Conservation (phyloP, 192 early-diverging fungal genomes). For the Chytriomyces sp. region DNA sequence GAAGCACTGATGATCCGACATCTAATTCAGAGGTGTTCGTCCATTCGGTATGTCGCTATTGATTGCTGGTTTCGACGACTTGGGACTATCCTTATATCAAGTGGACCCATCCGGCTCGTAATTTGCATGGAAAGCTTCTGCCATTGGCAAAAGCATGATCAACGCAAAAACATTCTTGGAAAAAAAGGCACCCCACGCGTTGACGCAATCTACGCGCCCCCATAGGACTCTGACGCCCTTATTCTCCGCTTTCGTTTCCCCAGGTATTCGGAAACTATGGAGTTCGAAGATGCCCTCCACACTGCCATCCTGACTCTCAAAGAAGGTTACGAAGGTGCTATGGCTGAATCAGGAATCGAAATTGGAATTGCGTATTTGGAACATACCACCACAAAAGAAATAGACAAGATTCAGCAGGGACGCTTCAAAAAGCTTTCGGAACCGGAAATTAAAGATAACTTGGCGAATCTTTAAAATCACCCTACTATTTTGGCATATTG, state of each 20-base stretch:
- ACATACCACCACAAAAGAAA: slow-evolving; percentile 58
- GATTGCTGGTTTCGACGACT: slow-evolving; percentile 92
- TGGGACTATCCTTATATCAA: slow-evolving; percentile 92
- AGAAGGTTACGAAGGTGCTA: slow-evolving; percentile 96
- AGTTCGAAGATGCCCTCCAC: slow-evolving; percentile 97
- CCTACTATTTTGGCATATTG: too few relatives aligned
- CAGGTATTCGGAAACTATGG: slow-evolving; percentile 88
- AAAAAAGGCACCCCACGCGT: slow-evolving; percentile 88
- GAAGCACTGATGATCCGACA: background rate
- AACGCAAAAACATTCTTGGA: slow-evolving; percentile 99
- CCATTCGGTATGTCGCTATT: slow-evolving; percentile 99
- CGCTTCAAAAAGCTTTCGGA: slow-evolving; percentile 82
- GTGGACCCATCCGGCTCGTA: slow-evolving; percentile 99
- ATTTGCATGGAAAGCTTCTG: slow-evolving; percentile 98
- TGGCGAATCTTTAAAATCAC: slow-evolving; percentile 80
- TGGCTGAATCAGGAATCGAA: slow-evolving; percentile 93
- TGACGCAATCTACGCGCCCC: too few relatives aligned
- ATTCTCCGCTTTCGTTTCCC: too few relatives aligned
- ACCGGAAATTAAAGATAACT: slow-evolving; percentile 93
- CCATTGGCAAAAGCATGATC: slow-evolving; percentile 99
- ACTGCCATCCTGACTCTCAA: slow-evolving; percentile 99
- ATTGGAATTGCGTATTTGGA: slow-evolving; percentile 79
- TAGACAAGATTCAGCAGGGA: slow-evolving; percentile 59
- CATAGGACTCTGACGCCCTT: too few relatives aligned
- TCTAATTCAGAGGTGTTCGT: slow-evolving; percentile 83